These are phyloP conservation scores for Podaxis mareebaensis DNA, from an alignment of 768 basidiomycete genomes.

Conservation along the genomic window DNA sequence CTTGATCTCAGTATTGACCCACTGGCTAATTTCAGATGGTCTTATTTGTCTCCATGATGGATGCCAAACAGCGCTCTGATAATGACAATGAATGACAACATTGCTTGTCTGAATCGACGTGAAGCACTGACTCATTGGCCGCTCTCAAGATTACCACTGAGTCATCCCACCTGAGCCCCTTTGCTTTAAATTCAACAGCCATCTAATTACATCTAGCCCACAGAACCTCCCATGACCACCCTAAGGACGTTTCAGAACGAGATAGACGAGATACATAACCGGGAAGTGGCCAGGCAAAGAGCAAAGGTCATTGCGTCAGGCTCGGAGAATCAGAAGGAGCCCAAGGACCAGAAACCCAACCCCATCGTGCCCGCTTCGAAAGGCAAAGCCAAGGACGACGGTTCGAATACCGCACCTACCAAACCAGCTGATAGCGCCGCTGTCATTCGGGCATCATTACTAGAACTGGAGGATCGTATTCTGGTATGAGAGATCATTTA, in stretches of 20 bases:
- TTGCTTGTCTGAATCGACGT: not conserved
- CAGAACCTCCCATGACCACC: constrained; percentile 41
- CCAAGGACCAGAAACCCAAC: constrained; percentile 37
- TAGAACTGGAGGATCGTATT: constrained; percentile 56
- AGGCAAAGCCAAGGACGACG: constrained; percentile 44
- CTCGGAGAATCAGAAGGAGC: constrained; percentile 28
- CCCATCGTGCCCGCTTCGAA: constrained; percentile 32
- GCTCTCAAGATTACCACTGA: constrained; percentile 5
- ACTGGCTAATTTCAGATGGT: not conserved
- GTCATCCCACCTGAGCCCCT: not conserved
- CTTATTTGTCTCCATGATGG: not conserved
- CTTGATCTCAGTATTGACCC: not conserved
- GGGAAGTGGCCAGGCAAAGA: constrained; percentile 67
- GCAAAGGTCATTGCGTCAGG: constrained; percentile 13
- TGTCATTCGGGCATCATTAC: constrained; percentile 25
- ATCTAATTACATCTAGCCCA: not conserved
- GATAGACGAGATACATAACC: constrained; percentile 74
- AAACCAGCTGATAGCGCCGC: constrained; percentile 5
- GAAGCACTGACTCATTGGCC: constrained; percentile 5
- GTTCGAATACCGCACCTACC: constrained; percentile 15
- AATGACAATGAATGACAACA: constrained; percentile 10
- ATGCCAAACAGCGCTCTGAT: constrained; percentile 8
- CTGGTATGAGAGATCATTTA: constrained; percentile 37
- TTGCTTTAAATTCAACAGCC: not conserved
- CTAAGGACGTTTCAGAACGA: constrained; percentile 69